These are phyloP conservation scores for Claviceps pusilla DNA, from an alignment of 2,329 filamentous ascomycete genomes.

Conservation along the genomic window DNA sequence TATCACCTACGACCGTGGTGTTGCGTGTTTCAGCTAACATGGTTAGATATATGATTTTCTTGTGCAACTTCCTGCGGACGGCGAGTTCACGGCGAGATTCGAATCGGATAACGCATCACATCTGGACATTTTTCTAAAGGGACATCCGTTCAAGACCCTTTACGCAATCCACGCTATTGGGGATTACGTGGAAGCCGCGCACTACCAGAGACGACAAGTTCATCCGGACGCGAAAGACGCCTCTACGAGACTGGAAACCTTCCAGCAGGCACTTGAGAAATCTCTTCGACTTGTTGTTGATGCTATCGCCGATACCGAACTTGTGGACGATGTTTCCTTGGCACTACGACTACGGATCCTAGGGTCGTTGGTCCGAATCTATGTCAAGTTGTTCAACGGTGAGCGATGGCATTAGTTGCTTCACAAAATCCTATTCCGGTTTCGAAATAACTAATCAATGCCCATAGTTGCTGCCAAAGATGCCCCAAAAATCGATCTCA, in stretches of 20 bases:
- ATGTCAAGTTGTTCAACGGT: conserved; percentile 16
- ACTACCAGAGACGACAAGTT: conserved; percentile 18
- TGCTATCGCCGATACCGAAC: conserved; percentile 43
- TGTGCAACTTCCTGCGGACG: conserved; percentile 52
- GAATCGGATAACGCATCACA: conserved; percentile 37
- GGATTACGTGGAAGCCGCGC: conserved; percentile 38
- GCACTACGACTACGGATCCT: conserved; percentile 14
- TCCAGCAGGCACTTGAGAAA: conserved; percentile 18
- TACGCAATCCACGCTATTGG: conserved; percentile 57
- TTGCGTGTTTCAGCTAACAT: conserved; percentile 8
- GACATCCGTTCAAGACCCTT: conserved; percentile 56
- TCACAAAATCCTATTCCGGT: too few species aligned
- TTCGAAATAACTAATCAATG: not conserved
- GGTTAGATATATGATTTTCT: conserved; percentile 54
- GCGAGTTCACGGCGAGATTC: conserved; percentile 44
- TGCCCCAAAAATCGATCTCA: not conserved
- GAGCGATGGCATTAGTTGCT: not conserved
- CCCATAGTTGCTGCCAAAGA: not conserved
- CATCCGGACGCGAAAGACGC: conserved; percentile 3
- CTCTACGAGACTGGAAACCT: conserved; percentile 1
- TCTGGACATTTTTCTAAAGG: conserved; percentile 49
- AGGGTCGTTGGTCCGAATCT: conserved; percentile 15
- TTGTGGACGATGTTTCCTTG: conserved; percentile 25
- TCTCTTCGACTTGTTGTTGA: conserved; percentile 40
- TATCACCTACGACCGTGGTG: not conserved